Percentiles rank a stretch among this genome's conserved stretches.
Conservation (phyloP, 139 green algal species). For the Chlamydomonas urium region DNA sequence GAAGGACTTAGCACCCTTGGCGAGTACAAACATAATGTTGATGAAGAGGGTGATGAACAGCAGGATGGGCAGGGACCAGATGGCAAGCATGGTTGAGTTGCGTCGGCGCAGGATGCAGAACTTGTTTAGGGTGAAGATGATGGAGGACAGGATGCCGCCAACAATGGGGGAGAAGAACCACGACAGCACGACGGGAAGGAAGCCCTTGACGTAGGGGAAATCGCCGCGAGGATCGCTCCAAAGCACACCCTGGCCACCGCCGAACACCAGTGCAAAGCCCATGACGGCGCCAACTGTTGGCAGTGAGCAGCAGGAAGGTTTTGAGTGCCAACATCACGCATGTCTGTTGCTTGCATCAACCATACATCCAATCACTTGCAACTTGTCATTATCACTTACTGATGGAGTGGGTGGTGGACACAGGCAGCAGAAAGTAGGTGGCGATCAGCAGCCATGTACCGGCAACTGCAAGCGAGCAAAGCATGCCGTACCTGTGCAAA, state of each 20-base stretch:
- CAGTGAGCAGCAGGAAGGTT: not conserved
- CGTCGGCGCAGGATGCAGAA: conserved; percentile 25
- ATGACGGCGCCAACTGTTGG: conserved; percentile 36
- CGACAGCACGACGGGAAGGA: conserved; percentile 15
- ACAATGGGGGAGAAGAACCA: conserved; percentile 41
- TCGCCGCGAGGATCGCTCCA: conserved; percentile 24
- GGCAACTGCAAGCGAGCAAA: conserved; percentile 19
- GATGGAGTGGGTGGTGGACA: conserved; percentile 57
- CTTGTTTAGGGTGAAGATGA: conserved; percentile 26
- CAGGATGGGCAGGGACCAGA: conserved; percentile 37
- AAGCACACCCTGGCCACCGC: conserved; percentile 17
- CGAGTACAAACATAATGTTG: conserved; percentile 38
- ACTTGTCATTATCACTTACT: conserved; percentile 8
- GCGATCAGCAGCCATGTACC: conserved; percentile 44
- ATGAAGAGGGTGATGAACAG: conserved; percentile 41
- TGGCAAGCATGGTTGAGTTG: conserved; percentile 25
- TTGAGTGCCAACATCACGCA: not conserved
- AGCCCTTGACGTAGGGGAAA: conserved; percentile 21
- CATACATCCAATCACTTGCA: not conserved
- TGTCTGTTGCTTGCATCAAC: too few species aligned
- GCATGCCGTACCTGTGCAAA: conserved; percentile 25
- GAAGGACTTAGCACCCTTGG: conserved; percentile 15
- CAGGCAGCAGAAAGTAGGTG: conserved; percentile 37
- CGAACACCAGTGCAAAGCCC: conserved; percentile 37
- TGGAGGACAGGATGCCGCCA: conserved; percentile 9